Base-by-base conservation (phyloP, 2,329 filamentous ascomycete genomes). In the Xylaria sp. region DNA sequence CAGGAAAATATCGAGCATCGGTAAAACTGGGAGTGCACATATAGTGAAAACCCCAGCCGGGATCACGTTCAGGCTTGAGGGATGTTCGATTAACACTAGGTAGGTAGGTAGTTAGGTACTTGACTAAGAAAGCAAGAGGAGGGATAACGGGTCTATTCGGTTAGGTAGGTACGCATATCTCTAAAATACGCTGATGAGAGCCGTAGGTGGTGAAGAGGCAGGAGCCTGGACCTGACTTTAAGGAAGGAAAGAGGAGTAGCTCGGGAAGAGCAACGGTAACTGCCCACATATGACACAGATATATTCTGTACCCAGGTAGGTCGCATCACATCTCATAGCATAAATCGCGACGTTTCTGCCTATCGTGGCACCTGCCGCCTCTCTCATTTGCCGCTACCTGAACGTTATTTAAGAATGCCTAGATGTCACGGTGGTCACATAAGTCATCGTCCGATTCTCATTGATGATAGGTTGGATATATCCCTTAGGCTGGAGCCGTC, bases 131-230 rank as follows among this genome's bases (percentile, higher is more conserved):
- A 19, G 12, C 7, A 1, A 39, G 36, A 21, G 59, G 7, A 53
- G 39, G 34, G 1, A 21, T 19, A 19, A 21, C n/a, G 11, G 5
- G 21, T 17, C 47, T 8, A 24, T 19, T 4, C 5, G 6, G 14
- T 4, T 48, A 48, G 19, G n/a, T 11, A 48, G 9, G n/a, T 48
- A 48, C 19, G 6, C 6, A 48, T 11, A 6, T 19, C 5, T 14
- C 5, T 17, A 47, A 17, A 47, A 14, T n/a, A 34, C 30, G 27
- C 12, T 14, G 51, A 32, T 54, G 17, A 32, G 32, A 14, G 12
- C 9, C 21, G 24, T 7, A 36, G 51, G 12, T 11, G 53, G 34
- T 45, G 57, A 56, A 27, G 27, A 50, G 55, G 67, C 34, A 69
- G 51, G 51, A 64, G 19, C 64, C 39, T 9, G 19, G n/a, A 3